Evolutionary conservation across 306 rosid species (phyloP), one percentile per base, ranked within the genome.

Genomic region (Trifolium fragiferum): DNA sequence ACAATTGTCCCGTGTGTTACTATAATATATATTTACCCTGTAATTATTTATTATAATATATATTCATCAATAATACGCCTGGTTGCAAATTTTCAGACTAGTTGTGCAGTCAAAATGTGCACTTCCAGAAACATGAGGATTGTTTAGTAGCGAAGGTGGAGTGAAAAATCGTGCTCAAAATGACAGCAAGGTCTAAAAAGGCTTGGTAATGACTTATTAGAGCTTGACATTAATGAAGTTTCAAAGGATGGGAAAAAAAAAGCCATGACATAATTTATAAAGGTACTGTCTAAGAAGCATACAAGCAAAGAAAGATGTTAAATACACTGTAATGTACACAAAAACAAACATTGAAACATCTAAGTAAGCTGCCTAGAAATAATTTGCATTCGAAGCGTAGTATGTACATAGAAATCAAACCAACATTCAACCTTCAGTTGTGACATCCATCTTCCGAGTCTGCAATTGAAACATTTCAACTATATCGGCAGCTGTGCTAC

Each of bases 391-490:
- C 18, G 18, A 19, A 73, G 53, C 43, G 13, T 50, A 50, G 63
- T 50, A 73, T 58, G 58, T 30, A 60, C 27, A 68, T 19, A 58
- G 2, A 13, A 66, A 61, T 44, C 49, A 65, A 75, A 64, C 19
- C 50, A 62, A 70, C 47, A 53, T 19, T 84, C 76, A 89, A 78
- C 62, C 79, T 75, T 74, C 67, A 27, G 88, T 60, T 15, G 77
- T 64, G 70, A 93, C 83, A 41, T 90, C 96, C 93, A 89, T 93
- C 86, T 91, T 93, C 82, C 98, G 76, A 1, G 90, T 81, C 73
- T 93, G 98, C 38, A 90, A 85, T 63, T 78, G 84, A 79, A 89
- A 93, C 93, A 90, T 84, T 59, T 87, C 92, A 33, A 85, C 93
- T 73, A 93, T 81, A 70, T 93, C 96, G 0, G 82, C 68, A 76